A percentile compares a stretch with the other conserved stretches of the same genome.
These are phyloP conservation scores for Hirsutella rhossiliensis DNA, from an alignment of 2,329 filamentous ascomycete species.

Conservation along the genomic window DNA sequence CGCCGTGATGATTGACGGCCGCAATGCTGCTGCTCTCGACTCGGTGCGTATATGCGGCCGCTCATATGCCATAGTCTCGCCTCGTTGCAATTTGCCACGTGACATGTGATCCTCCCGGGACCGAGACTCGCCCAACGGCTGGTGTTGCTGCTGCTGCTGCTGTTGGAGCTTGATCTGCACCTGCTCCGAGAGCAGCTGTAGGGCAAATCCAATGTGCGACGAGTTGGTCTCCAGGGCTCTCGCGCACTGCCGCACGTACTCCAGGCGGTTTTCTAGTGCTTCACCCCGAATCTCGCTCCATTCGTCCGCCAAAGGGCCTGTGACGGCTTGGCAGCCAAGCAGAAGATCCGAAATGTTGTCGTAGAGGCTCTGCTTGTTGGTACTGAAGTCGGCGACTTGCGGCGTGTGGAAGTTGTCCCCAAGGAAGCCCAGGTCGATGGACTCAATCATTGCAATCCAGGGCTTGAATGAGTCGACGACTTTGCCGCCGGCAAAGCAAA, in stretches of 20 bases:
- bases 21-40: conserved; percentile 31
- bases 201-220: conserved; percentile 75
- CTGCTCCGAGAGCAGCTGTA: conserved; percentile 78
- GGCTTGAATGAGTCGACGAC: conserved; percentile 82
- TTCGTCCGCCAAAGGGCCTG: conserved; percentile 82
- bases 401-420: conserved; percentile 71
- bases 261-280: conserved; percentile 75
- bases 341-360: conserved; percentile 87
- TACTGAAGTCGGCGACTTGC: conserved; percentile 74
- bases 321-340: conserved; percentile 80
- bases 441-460: conserved; percentile 84
- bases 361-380: conserved; percentile 87
- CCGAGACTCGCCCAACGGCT: conserved; percentile 21
- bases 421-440: conserved; percentile 74
- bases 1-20: conserved; percentile 38
- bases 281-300: conserved; percentile 91
- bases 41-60: conserved; percentile 43
- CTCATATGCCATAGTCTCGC: conserved; percentile 44
- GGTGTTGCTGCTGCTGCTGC: conserved; percentile 26
- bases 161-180: conserved; percentile 47
- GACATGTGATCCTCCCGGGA: conserved; percentile 32
- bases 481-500: conserved; percentile 66
- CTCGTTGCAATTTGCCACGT: conserved; percentile 40
- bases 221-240: conserved; percentile 77
- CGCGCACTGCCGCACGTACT: conserved; percentile 64